Base-by-base conservation (phyloP, 177 flowering plant genomes). In the Telopea speciosissima region DNA sequence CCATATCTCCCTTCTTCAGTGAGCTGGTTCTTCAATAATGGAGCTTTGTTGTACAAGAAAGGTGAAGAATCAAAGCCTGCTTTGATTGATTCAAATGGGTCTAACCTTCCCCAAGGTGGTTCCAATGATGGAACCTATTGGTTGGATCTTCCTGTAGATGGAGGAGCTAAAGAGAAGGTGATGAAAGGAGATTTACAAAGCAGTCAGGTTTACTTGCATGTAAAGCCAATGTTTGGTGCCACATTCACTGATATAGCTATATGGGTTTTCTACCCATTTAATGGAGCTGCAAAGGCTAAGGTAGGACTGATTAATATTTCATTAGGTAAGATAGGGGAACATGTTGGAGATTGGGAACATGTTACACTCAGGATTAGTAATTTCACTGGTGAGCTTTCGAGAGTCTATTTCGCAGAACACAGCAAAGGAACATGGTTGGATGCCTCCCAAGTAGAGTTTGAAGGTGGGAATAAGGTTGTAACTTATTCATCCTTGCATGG, bases 271-370 rank as follows among this genome's bases (percentile, higher is more conserved):
- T 80, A 75, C 66, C 80, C 80, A 3, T 80, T 80, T 58, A 80
- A 80, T 23, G 80, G 80, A 5, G 68, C 80, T 0, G 78, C 61
- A 26, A 80, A 19, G 68, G 78, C 75, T 21, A 80, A 77, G 74
- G 68, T 80, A 21, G 40, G 28, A 19, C 17, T 72, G 12, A 36
- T 80, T 8, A 67, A 72, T 49, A 25, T 80, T 4, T 33, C 74
- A 9, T 74, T 77, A 24, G 80, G 80, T 44, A 80, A 68, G 66
- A 77, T 77, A 28, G 83, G 83, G 4, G 78, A 80, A 54, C 83
- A 75, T 73, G 78, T 80, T 42, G 80, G 83, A 3, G 80, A 80
- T 54, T 80, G 83, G 80, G 83, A 80, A 33, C 80, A 77, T 75
- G 28, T 77, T 60, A 75, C 83, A 10, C 60, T 80, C 17, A 77